phyloP scores from a whole-genome alignment of 352 stramenopile genomes.

The Plasmopara halstedii region DNA sequence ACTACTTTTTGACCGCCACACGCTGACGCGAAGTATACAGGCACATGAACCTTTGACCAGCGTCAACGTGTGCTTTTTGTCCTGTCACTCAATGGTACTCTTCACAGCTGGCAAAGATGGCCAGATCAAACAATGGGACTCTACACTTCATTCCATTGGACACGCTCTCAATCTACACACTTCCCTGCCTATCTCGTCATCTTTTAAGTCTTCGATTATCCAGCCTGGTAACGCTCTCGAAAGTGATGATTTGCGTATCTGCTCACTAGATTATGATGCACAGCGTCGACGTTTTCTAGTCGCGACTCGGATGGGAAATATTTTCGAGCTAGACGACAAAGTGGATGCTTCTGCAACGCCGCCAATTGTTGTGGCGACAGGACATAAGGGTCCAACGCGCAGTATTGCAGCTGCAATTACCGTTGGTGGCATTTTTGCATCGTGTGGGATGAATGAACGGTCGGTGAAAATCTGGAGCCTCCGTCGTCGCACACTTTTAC shows the following conservation, averaged over 20 bases:
- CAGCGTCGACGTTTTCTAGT: constrained; percentile 41
- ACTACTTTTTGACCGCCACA: constrained; percentile 58
- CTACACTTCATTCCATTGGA: constrained; percentile 61
- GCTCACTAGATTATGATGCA: constrained; percentile 62
- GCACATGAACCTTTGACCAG: constrained; percentile 47
- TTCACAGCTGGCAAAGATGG: constrained; percentile 73
- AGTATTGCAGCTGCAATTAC: constrained; percentile 18
- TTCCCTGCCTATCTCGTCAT: constrained; percentile 4
- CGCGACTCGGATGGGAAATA: constrained; percentile 45
- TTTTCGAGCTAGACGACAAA: constrained; percentile 36
- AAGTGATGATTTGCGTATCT: constrained; percentile 60
- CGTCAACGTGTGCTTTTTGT: constrained; percentile 47
- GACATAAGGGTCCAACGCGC: constrained; percentile 29
- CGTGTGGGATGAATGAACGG: constrained; percentile 32
- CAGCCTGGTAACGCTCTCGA: constrained; percentile 16
- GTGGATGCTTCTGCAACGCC: not conserved
- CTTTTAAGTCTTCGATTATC: not conserved
- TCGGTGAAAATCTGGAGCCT: constrained; percentile 58
- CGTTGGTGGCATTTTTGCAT: constrained; percentile 39
- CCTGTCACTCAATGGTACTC: constrained; percentile 66
- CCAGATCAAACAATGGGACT: constrained; percentile 76
- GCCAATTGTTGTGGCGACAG: constrained; percentile 38
- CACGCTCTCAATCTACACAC: constrained; percentile 54
- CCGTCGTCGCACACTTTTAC: constrained; percentile 23
- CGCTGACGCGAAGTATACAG: constrained; percentile 45